Evolutionary conservation across 1,284 basidiomycete genomes (phyloP).

Genomic region (Golubevia sp.): DNA sequence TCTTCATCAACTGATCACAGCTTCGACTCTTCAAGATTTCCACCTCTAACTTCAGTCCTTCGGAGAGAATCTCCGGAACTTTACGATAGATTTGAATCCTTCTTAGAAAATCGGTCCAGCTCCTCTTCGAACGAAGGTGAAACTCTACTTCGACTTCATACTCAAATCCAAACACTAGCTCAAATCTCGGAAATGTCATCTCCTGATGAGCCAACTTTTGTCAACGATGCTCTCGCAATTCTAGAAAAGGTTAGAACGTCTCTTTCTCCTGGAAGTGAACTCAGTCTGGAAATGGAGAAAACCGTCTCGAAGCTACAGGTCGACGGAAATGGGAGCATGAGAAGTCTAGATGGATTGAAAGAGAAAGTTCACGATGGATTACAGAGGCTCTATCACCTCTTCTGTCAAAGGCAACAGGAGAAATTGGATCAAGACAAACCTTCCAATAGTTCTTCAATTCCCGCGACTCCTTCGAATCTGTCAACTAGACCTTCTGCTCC

Average conservation of each 20-base stretch:
- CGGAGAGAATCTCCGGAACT: conserved; percentile 4
- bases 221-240: background rate
- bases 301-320: background rate
- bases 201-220: background rate
- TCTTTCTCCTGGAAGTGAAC: background rate
- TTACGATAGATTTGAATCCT: conserved; percentile 44
- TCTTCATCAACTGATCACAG: background rate
- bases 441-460: too few relatives aligned
- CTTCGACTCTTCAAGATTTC: background rate
- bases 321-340: background rate
- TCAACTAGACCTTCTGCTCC: too few relatives aligned
- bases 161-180: conserved; percentile 39
- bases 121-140: conserved; percentile 33
- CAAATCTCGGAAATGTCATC: background rate
- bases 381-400: too few relatives aligned
- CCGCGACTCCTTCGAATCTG: too few relatives aligned
- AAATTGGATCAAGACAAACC: too few relatives aligned
- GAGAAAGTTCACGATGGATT: too few relatives aligned
- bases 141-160: conserved; percentile 42
- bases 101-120: conserved; percentile 32
- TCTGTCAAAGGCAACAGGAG: too few relatives aligned
- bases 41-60: background rate
- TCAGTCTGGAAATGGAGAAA: background rate
- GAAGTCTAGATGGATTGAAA: background rate
- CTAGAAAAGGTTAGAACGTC: background rate